Evolutionary conservation across 129 eudicot genomes (phyloP).

Genomic region (Helianthus tuberosus): DNA sequence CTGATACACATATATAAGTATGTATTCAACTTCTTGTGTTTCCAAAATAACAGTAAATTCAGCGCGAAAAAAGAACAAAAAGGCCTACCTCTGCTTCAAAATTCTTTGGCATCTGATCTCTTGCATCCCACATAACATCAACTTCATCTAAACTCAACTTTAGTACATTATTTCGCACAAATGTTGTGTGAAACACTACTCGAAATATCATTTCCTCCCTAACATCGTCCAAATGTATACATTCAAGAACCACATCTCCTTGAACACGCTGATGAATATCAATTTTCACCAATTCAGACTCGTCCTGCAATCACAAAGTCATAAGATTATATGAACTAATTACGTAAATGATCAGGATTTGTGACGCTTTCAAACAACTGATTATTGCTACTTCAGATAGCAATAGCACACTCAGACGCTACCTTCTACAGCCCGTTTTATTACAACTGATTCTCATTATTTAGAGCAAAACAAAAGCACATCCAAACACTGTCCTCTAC

Average conservation of each 20-base stretch:
- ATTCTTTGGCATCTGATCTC: too few species aligned
- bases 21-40: too few species aligned
- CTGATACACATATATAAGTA: too few species aligned
- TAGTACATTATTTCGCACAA: conserved; percentile 64
- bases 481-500: neutral
- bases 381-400: neutral
- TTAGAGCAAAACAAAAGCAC: too few species aligned
- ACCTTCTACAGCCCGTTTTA: neutral
- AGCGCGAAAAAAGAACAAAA: too few species aligned
- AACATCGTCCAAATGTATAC: conserved; percentile 69
- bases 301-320: conserved; percentile 68
- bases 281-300: conserved; percentile 67
- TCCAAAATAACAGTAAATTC: too few species aligned
- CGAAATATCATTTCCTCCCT: conserved; percentile 83
- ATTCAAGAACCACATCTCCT: conserved; percentile 32
- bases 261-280: conserved; percentile 77
- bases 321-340: neutral
- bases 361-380: neutral
- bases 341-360: neutral
- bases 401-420: neutral
- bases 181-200: conserved; percentile 89
- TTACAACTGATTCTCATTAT: too few species aligned
- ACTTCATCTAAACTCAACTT: conserved; percentile 27
- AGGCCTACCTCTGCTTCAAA: too few species aligned
- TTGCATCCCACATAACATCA: too few species aligned